Evolutionary conservation across 495 filamentous ascomycete species (phyloP).

Genomic region (Clohesyomyces aquaticus): DNA sequence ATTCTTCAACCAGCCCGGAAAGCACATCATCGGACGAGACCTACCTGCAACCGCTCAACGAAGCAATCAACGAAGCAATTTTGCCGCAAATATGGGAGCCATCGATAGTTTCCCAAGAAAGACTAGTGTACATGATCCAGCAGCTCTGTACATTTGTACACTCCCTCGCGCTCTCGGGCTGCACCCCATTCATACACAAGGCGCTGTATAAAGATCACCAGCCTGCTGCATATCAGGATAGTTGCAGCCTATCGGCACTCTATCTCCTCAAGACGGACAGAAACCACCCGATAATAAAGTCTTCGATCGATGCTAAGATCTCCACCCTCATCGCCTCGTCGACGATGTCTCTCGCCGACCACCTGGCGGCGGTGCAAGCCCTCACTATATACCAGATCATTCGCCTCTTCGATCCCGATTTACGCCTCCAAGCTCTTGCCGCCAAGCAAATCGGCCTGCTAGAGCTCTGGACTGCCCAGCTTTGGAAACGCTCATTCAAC

Average conservation of each 20-base stretch:
- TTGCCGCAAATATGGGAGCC: constrained; percentile 32
- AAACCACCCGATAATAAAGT: constrained; percentile 15
- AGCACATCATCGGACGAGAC: constrained; percentile 4
- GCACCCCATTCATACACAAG: constrained; percentile 28
- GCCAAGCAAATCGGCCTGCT: constrained; percentile 23
- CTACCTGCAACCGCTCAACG: background rate
- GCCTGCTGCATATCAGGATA: constrained; percentile 27
- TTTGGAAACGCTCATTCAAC: constrained; percentile 32
- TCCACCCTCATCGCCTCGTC: constrained; percentile 2
- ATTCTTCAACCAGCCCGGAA: constrained; percentile 18
- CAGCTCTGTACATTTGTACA: constrained; percentile 15
- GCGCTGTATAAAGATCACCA: constrained; percentile 10
- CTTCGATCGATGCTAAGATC: constrained; percentile 26
- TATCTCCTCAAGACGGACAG: constrained; percentile 24
- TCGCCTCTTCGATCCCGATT: constrained; percentile 30
- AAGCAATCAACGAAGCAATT: constrained; percentile 7
- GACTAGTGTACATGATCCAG: constrained; percentile 10
- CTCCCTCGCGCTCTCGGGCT: constrained; percentile 20
- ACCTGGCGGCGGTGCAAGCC: constrained; percentile 36
- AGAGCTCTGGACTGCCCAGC: constrained; percentile 26
- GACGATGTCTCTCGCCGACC: constrained; percentile 7
- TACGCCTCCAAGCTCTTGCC: constrained; percentile 5
- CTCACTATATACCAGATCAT: constrained; percentile 38
- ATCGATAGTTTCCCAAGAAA: background rate
- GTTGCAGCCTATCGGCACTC: constrained; percentile 18